Conservation (phyloP, 768 basidiomycete genomes). For the Lactarius psammicola region DNA sequence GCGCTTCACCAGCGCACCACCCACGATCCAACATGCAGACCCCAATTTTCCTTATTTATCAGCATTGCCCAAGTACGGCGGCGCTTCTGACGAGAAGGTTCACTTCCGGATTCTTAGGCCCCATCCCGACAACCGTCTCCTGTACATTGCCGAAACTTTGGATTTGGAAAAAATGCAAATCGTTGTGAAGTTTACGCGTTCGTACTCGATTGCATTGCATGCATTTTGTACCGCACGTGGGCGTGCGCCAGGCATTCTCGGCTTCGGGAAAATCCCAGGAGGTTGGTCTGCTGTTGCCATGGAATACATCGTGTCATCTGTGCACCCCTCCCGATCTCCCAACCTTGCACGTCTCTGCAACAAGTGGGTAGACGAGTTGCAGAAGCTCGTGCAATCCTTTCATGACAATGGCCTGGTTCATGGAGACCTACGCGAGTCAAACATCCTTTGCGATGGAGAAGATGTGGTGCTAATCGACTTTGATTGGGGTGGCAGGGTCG, state of each 20-base stretch:
- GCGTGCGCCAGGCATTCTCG: not conserved
- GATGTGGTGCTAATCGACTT: slow-evolving; percentile 1
- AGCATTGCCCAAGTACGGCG: not conserved
- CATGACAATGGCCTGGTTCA: not conserved
- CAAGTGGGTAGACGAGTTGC: not conserved
- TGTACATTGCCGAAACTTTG: not conserved
- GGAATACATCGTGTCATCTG: not conserved
- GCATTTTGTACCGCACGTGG: not conserved
- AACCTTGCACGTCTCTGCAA: not conserved
- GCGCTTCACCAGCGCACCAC: not conserved
- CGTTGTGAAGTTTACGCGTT: not conserved
- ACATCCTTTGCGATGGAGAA: not conserved
- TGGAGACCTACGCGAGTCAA: slow-evolving; percentile 1
- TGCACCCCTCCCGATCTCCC: not conserved
- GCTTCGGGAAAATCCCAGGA: not conserved
- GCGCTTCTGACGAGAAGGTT: not conserved
- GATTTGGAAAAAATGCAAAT: not conserved
- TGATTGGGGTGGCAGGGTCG: slow-evolving; percentile 6
- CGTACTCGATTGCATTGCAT: slow-evolving; percentile 1
- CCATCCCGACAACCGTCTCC: not conserved
- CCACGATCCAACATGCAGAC: not conserved
- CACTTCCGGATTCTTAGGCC: not conserved
- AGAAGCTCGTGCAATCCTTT: not conserved
- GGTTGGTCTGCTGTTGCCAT: not conserved
- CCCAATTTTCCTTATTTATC: not conserved